phyloP scores from a whole-genome alignment of 306 rosid species.

The Dicorynia guianensis region DNA sequence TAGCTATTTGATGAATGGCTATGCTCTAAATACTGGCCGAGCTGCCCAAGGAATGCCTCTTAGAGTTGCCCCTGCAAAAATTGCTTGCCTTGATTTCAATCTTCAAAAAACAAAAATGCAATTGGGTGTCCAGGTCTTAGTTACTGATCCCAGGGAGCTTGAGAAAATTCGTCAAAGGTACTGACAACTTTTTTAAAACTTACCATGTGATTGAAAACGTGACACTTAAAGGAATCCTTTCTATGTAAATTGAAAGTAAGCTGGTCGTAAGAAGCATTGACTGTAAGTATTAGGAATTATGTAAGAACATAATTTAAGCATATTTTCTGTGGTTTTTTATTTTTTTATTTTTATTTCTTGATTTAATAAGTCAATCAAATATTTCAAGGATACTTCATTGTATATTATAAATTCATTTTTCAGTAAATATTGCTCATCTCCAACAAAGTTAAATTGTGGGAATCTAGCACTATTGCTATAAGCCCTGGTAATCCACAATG shows the following conservation, averaged over 20 bases:
- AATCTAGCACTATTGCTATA: neutral
- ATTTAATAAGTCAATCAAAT: too few relatives aligned
- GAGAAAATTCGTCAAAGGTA: conserved; percentile 98
- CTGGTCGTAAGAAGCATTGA: neutral
- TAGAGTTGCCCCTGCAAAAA: conserved; percentile 90
- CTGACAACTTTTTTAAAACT: conserved; percentile 1
- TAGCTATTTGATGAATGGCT: conserved; percentile 91
- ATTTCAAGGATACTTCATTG: neutral
- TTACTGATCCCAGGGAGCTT: conserved; percentile 90
- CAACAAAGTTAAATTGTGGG: neutral
- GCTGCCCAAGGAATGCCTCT: conserved; percentile 99
- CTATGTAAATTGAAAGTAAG: conserved; percentile 6
- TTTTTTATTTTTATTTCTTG: too few relatives aligned
- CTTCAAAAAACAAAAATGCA: conserved; percentile 99
- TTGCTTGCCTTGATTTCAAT: conserved; percentile 97
- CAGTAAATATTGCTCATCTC: neutral
- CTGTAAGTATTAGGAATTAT: conserved; percentile 1
- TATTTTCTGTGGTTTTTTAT: neutral
- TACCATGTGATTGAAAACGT: neutral
- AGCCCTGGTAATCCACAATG: neutral
- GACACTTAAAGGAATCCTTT: conserved; percentile 23
- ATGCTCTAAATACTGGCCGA: conserved; percentile 92
- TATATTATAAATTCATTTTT: neutral
- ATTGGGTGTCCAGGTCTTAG: conserved; percentile 95
- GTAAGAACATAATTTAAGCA: neutral